phyloP scores from a whole-genome alignment of 2,329 filamentous ascomycete species.

The Sclerotinia spermophila region DNA sequence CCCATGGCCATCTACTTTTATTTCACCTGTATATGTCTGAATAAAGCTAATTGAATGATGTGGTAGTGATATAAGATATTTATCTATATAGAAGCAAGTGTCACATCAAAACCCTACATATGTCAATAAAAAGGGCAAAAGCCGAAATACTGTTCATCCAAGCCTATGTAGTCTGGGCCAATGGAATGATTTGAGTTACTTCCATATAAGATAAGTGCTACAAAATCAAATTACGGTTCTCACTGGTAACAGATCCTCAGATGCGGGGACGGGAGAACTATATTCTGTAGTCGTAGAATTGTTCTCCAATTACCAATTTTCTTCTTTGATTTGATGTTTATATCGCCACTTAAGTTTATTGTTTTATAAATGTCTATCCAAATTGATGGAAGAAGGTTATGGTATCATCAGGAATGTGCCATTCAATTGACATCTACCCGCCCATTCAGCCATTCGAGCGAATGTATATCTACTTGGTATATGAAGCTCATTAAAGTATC shows the following conservation, averaged over 20 bases:
- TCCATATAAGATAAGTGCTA: not conserved
- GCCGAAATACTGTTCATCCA: not conserved
- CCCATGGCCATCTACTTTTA: not conserved
- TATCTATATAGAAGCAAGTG: not conserved
- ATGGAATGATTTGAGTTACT: slow-evolving; percentile 11
- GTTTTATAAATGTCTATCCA: not conserved
- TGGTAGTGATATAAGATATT: not conserved
- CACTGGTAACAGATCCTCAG: not conserved
- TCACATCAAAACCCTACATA: not conserved
- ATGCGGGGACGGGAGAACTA: not conserved
- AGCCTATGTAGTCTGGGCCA: not conserved
- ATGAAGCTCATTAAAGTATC: not conserved
- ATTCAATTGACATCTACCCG: not conserved
- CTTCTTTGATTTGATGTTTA: not conserved
- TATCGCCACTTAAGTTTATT: no score
- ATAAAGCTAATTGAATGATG: not conserved
- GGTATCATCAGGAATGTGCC: not conserved
- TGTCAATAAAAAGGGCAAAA: not conserved
- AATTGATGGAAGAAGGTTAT: not conserved
- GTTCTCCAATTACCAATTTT: not conserved
- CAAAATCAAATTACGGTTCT: not conserved
- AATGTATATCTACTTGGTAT: not conserved
- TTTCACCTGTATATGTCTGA: not conserved
- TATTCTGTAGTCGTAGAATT: not conserved
- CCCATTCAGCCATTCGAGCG: not conserved